phyloP scores from a whole-genome alignment of 805 yeast genomes.

The Candida sonorensis region DNA sequence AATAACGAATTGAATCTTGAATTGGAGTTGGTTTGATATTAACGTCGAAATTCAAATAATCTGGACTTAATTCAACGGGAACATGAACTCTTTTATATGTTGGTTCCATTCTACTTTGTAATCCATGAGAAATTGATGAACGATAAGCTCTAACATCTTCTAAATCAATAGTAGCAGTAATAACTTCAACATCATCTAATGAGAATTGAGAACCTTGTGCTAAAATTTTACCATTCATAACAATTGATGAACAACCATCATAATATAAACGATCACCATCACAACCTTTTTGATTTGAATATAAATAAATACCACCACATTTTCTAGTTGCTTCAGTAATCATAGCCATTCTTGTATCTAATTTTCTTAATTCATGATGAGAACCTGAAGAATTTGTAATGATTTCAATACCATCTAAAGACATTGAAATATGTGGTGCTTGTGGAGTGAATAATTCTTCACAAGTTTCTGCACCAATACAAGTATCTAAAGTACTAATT shows the following conservation, averaged over 20 bases:
- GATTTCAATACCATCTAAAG: conserved; percentile 96
- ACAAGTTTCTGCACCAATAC: conserved; percentile 96
- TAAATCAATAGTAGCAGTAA: conserved; percentile 90
- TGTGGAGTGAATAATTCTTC: conserved; percentile 96
- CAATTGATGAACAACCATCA: conserved; percentile 95
- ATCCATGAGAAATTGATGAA: conserved; percentile 62
- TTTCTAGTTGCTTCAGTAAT: conserved; percentile 90
- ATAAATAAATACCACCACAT: conserved; percentile 93
- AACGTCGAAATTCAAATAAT: conserved; percentile 52
- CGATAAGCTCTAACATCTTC: conserved; percentile 87
- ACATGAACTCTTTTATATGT: conserved; percentile 51
- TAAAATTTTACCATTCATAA: conserved; percentile 83
- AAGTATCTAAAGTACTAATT: conserved; percentile 75
- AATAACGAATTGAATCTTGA: conserved; percentile 50
- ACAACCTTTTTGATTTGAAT: conserved; percentile 95
- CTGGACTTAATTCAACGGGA: conserved; percentile 61
- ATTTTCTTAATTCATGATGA: conserved; percentile 92
- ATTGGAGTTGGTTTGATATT: conserved; percentile 49
- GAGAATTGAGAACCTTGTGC: conserved; percentile 94
- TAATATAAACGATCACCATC: conserved; percentile 96
- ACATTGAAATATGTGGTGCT: conserved; percentile 87
- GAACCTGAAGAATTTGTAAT: conserved; percentile 94
- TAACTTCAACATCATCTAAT: conserved; percentile 85
- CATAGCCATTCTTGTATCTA: conserved; percentile 75
- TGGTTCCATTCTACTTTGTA: conserved; percentile 49